These are phyloP conservation scores for Cronartium ribicola DNA, from an alignment of 1,284 basidiomycete species.

Conservation along the genomic window DNA sequence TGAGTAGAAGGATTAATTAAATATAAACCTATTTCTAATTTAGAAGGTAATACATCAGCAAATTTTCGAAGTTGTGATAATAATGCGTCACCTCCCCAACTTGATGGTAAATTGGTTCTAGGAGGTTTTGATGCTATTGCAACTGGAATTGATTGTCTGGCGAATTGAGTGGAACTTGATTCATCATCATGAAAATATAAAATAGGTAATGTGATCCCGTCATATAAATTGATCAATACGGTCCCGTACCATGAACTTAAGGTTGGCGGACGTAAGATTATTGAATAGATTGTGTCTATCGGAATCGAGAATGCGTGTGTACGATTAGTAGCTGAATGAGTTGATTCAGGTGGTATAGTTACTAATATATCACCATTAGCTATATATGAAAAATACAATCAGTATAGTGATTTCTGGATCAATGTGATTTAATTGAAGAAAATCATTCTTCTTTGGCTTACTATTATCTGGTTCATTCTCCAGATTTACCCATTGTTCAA, in stretches of 20 bases:
- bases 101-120: slow-evolving; percentile 36
- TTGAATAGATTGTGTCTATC: slow-evolving; percentile 79
- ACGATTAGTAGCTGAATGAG: slow-evolving; percentile 44
- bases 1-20: slow-evolving; percentile 83
- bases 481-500: slow-evolving; percentile 31
- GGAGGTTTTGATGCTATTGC: slow-evolving; percentile 42
- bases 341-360: slow-evolving; percentile 21
- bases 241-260: slow-evolving; percentile 76
- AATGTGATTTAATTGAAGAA: no score
- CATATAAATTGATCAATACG: slow-evolving; percentile 72
- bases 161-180: slow-evolving; percentile 61
- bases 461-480: slow-evolving; percentile 22
- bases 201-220: slow-evolving; percentile 80
- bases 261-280: slow-evolving; percentile 76
- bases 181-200: slow-evolving; percentile 96
- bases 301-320: slow-evolving; percentile 94
- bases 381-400: neutral
- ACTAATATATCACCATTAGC: slow-evolving; percentile 30
- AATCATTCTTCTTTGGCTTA: neutral
- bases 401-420: no score
- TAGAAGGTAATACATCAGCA: slow-evolving; percentile 71
- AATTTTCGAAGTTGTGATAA: slow-evolving; percentile 52
- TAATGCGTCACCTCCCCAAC: slow-evolving; percentile 68
- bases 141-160: slow-evolving; percentile 45
- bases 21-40: slow-evolving; percentile 73